These are phyloP conservation scores for Beauveria sp. DNA, from an alignment of 2,329 filamentous ascomycete genomes.

Conservation along the genomic window DNA sequence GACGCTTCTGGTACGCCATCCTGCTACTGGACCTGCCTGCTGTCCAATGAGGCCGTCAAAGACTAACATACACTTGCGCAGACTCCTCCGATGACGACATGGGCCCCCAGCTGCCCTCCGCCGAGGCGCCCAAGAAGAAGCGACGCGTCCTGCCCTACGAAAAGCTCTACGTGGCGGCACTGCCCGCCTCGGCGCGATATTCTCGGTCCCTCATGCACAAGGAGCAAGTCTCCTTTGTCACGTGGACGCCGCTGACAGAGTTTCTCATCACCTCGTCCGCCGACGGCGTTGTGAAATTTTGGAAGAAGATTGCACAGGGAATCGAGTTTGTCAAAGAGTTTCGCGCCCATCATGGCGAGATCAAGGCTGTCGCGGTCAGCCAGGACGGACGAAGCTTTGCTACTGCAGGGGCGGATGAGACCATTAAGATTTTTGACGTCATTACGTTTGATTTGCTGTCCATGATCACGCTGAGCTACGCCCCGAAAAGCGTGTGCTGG, in stretches of 20 bases:
- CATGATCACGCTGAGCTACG: constrained; percentile 70
- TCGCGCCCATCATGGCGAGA: constrained; percentile 78
- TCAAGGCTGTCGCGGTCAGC: constrained; percentile 76
- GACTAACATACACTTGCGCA: constrained; percentile 1
- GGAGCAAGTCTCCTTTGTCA: constrained; percentile 83
- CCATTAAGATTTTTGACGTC: constrained; percentile 73
- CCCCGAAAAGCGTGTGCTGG: constrained; percentile 81
- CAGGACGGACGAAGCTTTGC: constrained; percentile 90
- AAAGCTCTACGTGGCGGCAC: constrained; percentile 85
- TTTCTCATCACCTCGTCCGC: constrained; percentile 91
- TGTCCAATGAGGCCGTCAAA: background rate
- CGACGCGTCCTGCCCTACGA: constrained; percentile 85
- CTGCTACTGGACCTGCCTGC: constrained; percentile 28
- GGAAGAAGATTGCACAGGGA: constrained; percentile 87
- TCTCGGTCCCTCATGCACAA: constrained; percentile 98
- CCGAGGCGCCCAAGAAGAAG: constrained; percentile 79
- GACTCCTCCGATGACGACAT: constrained; percentile 82
- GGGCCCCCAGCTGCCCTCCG: constrained; percentile 80
- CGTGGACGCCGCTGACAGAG: constrained; percentile 82
- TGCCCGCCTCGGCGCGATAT: constrained; percentile 75
- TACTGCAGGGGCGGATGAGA: constrained; percentile 71
- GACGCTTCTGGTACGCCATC: constrained; percentile 33
- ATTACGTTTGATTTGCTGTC: constrained; percentile 83
- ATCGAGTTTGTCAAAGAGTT: constrained; percentile 99
- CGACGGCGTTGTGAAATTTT: constrained; percentile 98